Evolutionary conservation across 331 rosid genomes (phyloP), one percentile per base, ranked within the genome.

Genomic region (Spiraea crenata): DNA sequence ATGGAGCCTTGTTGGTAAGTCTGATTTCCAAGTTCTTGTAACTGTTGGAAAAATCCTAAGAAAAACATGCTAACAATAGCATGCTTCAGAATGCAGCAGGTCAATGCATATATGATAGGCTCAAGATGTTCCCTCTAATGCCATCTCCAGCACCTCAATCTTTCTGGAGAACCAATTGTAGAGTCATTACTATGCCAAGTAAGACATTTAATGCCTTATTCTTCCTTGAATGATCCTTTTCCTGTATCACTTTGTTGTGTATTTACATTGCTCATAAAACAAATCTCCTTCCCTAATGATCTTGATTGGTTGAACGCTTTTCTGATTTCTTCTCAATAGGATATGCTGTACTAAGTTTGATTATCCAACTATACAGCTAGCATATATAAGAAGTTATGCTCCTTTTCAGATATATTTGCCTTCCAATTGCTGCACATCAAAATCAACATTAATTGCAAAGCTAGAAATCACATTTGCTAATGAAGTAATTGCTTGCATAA

Each of bases 1-100:
- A 79, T 16, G 76, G 82, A 74, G 82, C 76, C 57, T 31, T 79
- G 72, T 73, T 79, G 79, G 82, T 79, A 72, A 62, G 74, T 74
- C 46, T 41, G 50, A n/a, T 37, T 67, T 37, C 60, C 9, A 20
- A 19, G 37, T 57, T 35, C 42, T 13, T 49, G 7, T 17, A 35
- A 15, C 31, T 44, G 37, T 20, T 6, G 37, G 71, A 60, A 25
- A 69, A 57, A 7, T 51, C 3, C 11, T 51, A 60, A 52, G 50
- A 13, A 41, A 11, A 9, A 40, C 57, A 11, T 45, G 14, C 74
- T 66, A 67, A 51, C 15, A 19, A 42, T 19, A 51, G 47, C 50
- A 5, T 61, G 54, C 41, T 25, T 63, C 70, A 79, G 82, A 73
- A 57, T 46, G 82, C 82, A 7, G 79, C 82, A 31, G 82, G 82